phyloP scores from a whole-genome alignment of 148 eudicot species.

The Polygonum aviculare region DNA sequence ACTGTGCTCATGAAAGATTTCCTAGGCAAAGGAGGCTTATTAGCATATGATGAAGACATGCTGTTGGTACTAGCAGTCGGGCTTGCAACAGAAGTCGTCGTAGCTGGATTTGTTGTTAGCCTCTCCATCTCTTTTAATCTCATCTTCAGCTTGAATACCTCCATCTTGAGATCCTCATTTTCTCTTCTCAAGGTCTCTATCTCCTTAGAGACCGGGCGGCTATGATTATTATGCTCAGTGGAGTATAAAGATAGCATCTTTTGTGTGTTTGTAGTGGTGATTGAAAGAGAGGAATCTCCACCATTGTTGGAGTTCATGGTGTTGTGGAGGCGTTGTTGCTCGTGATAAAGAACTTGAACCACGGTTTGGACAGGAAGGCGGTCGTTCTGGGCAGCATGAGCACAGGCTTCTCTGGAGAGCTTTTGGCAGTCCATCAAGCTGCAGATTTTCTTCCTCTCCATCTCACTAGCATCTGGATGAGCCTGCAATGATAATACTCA shows the following conservation, averaged over 20 bases:
- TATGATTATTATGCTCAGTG: conserved; percentile 18
- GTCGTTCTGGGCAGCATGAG: conserved; percentile 91
- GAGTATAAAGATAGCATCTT: conserved; percentile 12
- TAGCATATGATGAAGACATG: conserved; percentile 22
- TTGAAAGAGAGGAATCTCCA: conserved; percentile 21
- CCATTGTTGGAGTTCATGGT: conserved; percentile 25
- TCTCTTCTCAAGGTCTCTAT: conserved; percentile 40
- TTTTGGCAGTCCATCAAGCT: conserved; percentile 91
- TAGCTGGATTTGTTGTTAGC: not conserved
- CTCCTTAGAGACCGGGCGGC: conserved; percentile 26
- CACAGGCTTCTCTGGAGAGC: conserved; percentile 87
- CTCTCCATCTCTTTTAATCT: conserved; percentile 57
- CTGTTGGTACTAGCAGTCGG: conserved; percentile 17
- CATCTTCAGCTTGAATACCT: conserved; percentile 62
- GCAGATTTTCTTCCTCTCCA: conserved; percentile 84
- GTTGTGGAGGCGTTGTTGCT: conserved; percentile 85
- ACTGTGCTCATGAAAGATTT: conserved; percentile 55
- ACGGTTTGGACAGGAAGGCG: conserved; percentile 91
- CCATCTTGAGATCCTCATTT: conserved; percentile 72
- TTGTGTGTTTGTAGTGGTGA: conserved; percentile 1
- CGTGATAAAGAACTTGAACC: conserved; percentile 87
- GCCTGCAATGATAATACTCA: conserved; percentile 31
- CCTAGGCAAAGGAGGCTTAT: conserved; percentile 54
- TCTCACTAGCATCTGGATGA: conserved; percentile 66
- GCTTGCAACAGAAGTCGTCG: not conserved